Conservation (phyloP, 257 asterid genomes). For the Anisodus tanguticus region DNA sequence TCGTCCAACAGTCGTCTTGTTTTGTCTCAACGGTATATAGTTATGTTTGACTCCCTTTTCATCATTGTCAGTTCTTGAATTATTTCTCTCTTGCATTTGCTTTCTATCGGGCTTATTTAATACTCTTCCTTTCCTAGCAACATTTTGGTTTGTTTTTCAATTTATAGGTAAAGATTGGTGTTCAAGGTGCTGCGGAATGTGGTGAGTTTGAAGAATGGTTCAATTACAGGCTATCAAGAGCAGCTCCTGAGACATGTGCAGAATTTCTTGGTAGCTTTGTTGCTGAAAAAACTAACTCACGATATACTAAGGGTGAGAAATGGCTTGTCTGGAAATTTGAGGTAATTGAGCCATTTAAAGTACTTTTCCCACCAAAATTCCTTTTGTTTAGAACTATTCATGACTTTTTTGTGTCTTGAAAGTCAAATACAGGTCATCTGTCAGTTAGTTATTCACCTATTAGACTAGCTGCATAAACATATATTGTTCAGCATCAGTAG, state of each 20-base stretch:
- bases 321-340: slow-evolving; percentile 99
- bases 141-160: slow-evolving; percentile 29
- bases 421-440: neutral
- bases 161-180: slow-evolving; percentile 81
- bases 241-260: slow-evolving; percentile 96
- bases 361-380: neutral
- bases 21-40: neutral
- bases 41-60: neutral
- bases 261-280: slow-evolving; percentile 88
- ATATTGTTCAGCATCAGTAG: neutral
- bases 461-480: neutral
- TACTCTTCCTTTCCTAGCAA: neutral
- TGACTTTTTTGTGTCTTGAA: neutral
- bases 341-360: slow-evolving; percentile 50
- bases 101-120: neutral
- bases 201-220: slow-evolving; percentile 98
- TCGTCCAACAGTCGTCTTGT: neutral
- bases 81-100: neutral
- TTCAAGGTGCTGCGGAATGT: slow-evolving; percentile 83
- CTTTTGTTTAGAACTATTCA: neutral
- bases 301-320: slow-evolving; percentile 91
- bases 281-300: slow-evolving; percentile 73
- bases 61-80: neutral
- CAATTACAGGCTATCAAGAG: slow-evolving; percentile 88
- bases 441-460: neutral